Percentiles rank a stretch among this genome's conserved stretches.
phyloP scores from a whole-genome alignment of 257 asterid species.

The Solanum chiquidenum region DNA sequence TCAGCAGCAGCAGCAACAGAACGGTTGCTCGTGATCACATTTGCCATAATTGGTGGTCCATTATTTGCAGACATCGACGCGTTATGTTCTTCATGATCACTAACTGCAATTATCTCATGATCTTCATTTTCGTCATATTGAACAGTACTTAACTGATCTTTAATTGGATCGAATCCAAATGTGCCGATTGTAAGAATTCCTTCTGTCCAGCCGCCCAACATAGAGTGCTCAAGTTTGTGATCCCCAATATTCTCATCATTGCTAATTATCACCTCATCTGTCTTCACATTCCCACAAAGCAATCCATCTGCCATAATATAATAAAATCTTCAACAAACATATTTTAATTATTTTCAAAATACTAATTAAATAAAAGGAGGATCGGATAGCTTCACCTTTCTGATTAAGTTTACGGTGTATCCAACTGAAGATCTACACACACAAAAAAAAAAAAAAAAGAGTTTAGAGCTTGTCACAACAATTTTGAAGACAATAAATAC shows the following conservation, averaged over 20 bases:
- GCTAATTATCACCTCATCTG: neutral
- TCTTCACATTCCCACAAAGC: slow-evolving; percentile 17
- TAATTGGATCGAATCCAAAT: slow-evolving; percentile 34
- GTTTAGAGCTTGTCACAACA: neutral
- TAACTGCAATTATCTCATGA: neutral
- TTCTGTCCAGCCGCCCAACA: slow-evolving; percentile 29
- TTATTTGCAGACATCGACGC: slow-evolving; percentile 8
- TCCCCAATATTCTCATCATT: neutral
- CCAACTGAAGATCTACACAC: slow-evolving; percentile 66
- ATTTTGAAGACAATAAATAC: neutral
- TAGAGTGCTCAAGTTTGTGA: neutral
- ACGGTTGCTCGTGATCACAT: too few relatives aligned
- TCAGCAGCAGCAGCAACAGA: neutral
- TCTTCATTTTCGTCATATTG: neutral
- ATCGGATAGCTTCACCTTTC: slow-evolving; percentile 28
- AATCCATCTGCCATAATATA: slow-evolving; percentile 16
- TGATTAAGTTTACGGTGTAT: slow-evolving; percentile 51
- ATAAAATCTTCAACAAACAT: neutral
- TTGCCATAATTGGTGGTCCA: neutral
- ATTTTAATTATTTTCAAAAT: neutral
- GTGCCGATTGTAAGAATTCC: slow-evolving; percentile 65
- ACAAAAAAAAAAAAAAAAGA: neutral
- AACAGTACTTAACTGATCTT: neutral
- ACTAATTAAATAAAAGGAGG: neutral
- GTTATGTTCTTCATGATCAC: neutral